Evolutionary conservation across 73 alveolate species (phyloP), one percentile per base, ranked within the genome.

Genomic region (Tetrahymena elliotti): DNA sequence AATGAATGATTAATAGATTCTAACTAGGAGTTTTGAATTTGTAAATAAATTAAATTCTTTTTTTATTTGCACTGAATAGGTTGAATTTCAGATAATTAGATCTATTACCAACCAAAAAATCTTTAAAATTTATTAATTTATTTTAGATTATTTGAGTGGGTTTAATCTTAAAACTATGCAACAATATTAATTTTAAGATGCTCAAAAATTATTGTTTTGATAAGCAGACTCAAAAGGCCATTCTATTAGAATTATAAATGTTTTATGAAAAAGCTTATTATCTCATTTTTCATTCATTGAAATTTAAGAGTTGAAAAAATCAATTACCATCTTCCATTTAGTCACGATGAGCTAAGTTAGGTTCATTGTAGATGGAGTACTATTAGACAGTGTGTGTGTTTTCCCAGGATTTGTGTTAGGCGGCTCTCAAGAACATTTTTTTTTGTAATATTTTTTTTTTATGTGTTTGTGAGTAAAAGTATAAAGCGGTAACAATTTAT

Each of bases 311-410:
- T 27, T 22, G 38, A n/a, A 68, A 27, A n/a, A 31, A 68, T 24
- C 37, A 68, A 68, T 68, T 68, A 68, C 88, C 88, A 68, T 68
- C 88, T 68, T 68, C 88, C 88, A 68, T 68, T 68, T 68, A 68
- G 88, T 68, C 88, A 68, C 88, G 88, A 68, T 68, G 88, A 68
- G 88, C 88, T 68, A 68, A n/a, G 88, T 68, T 68, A 11, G 88
- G 88, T 22, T 68, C 88, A 10, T 68, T 68, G 88, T 68, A 31
- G 88, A 68, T 68, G 38, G 88, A 68, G 88, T 68, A 68, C 22
- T 68, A 68, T 68, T 68, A 68, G 88, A 68, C 88, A 68, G 88
- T 68, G 88, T 68, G 88, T 11, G 88, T 68, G 88, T 68, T 68
- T 68, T 68, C 88, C 88, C 88, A 68, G 88, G 88, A 68, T 68